Conservation (phyloP, 1,139 yeast species). For the Pichia sp. region DNA sequence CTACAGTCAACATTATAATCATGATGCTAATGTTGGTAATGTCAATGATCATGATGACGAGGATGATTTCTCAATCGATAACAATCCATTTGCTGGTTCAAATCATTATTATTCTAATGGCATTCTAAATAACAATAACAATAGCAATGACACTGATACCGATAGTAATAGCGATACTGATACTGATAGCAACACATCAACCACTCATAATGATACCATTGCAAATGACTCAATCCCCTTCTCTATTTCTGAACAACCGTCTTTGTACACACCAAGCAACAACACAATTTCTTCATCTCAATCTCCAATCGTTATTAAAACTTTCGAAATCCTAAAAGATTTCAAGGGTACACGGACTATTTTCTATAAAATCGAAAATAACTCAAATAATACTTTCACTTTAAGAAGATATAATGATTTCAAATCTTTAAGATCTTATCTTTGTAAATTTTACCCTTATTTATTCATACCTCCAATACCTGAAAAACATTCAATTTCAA, state of each 20-base stretch:
- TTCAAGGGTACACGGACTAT: constrained; percentile 23
- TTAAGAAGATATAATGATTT: constrained; percentile 49
- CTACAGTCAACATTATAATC: background rate
- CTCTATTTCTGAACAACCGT: constrained; percentile 1
- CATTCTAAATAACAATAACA: constrained; percentile 18
- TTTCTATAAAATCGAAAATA: constrained; percentile 24
- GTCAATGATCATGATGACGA: background rate
- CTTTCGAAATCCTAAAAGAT: constrained; percentile 20
- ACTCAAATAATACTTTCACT: constrained; percentile 10
- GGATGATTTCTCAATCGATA: constrained; percentile 37
- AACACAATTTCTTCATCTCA: background rate
- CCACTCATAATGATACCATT: background rate
- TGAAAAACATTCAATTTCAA: constrained; percentile 45
- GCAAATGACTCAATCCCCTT: background rate
- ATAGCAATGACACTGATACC: background rate
- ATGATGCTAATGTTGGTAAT: constrained; percentile 30
- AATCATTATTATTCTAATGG: constrained; percentile 37
- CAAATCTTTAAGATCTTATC: constrained; percentile 42
- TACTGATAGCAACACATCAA: background rate
- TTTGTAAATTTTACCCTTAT: constrained; percentile 44
- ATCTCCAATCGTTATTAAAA: constrained; percentile 2
- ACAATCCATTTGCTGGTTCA: constrained; percentile 42
- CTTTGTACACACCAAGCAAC: background rate
- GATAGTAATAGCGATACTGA: background rate
- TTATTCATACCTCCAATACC: constrained; percentile 52